Base-by-base conservation (phyloP, 768 basidiomycete genomes). In the Multifurca ochricompacta region DNA sequence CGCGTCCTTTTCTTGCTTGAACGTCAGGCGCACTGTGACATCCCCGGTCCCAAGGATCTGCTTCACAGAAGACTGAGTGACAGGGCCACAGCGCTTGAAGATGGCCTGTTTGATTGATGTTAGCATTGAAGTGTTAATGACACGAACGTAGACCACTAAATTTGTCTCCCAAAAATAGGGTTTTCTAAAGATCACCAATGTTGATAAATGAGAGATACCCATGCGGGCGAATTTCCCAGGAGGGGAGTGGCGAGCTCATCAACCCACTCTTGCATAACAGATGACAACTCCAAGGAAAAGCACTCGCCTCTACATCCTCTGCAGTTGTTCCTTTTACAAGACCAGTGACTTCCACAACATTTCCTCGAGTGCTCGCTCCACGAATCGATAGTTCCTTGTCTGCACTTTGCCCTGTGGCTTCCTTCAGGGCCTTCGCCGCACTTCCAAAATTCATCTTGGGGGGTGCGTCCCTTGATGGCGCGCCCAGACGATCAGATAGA, bases 321-420 rank as follows among this genome's bases (percentile, higher is more conserved):
- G 60, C 54, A 3, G 60, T 60, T 11, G 60, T 61, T 47, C 60
- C 60, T 35, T 59, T 60, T 25, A 61, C 60, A 13, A 61, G 59
- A 18, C 60, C 60, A 18, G 53, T 48, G 27, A 61, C 60, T 21
- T 61, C 60, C 10, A 61, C 58, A 35, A 61, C 60, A 36, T 61
- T 61, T 39, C 60, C 58, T 27, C 53, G 44, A 35, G 58, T 53
- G 42, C 60, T 61, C 19, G 60, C 60, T 6, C 60, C 60, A 32
- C 58, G 60, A 32, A 61, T 61, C 7, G 60, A 61, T 40, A 61
- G 23, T 16, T 54, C 57, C 1, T 48, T 50, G 35, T 51, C 52
- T 5, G 44, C 25, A 30, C 41, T 36, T 3, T 30, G 23, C 36
- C 58, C 58, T 7, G 60, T 58, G 13, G 60, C 60, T 19, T 59